A percentile compares a stretch with the other conserved stretches of the same genome.
Evolutionary conservation across 2,329 filamentous ascomycete species (phyloP).

Genomic region (Phaeosphaeria sp.): DNA sequence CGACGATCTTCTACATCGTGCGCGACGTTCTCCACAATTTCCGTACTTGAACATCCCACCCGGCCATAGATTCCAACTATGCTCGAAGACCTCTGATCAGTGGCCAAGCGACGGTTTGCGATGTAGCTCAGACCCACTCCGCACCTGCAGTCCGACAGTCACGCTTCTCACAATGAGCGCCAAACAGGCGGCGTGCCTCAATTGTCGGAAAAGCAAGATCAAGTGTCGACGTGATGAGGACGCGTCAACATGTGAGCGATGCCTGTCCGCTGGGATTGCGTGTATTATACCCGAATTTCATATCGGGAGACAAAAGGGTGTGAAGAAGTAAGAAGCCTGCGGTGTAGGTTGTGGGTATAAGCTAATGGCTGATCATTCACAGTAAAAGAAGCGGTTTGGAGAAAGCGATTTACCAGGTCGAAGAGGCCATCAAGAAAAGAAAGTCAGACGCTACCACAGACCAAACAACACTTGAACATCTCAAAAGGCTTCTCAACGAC

Average conservation of each 20-base stretch:
- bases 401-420: constrained; percentile 76
- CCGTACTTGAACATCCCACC: no score
- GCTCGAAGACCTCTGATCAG: no score
- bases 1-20: no score
- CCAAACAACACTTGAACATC: constrained; percentile 34
- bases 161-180: constrained; percentile 24
- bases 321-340: constrained; percentile 68
- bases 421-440: constrained; percentile 63
- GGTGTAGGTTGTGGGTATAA: background rate
- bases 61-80: no score
- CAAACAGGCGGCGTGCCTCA: constrained; percentile 65
- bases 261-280: constrained; percentile 63
- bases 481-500: constrained; percentile 60
- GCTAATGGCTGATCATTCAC: constrained; percentile 10
- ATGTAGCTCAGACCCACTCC: no score
- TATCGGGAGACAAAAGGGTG: constrained; percentile 75
- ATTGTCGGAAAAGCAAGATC: constrained; percentile 72
- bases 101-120: background rate
- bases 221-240: constrained; percentile 63
- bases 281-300: constrained; percentile 74
- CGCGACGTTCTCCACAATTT: background rate
- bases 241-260: constrained; percentile 66
- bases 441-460: constrained; percentile 31
- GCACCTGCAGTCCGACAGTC: background rate
- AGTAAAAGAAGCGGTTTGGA: constrained; percentile 78